Percentiles rank a stretch among this genome's conserved stretches.
phyloP scores from a whole-genome alignment of 169 alveolate genomes.

The Plasmodium falciparum region DNA sequence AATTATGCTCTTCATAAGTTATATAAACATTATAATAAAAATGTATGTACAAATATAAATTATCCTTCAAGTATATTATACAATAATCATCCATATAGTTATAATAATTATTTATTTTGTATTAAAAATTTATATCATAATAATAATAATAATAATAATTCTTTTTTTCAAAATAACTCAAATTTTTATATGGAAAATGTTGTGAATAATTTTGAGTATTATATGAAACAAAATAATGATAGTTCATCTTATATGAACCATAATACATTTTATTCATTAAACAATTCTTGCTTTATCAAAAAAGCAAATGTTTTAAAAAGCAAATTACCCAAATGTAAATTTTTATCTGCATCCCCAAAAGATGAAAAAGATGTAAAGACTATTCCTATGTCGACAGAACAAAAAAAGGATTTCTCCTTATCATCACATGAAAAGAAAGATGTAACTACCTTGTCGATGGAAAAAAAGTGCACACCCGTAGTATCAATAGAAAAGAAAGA shows the following conservation, averaged over 20 bases:
- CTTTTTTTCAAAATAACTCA: not conserved
- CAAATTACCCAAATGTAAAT: conserved; percentile 54
- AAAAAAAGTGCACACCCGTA: too few species aligned
- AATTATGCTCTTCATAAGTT: conserved; percentile 16
- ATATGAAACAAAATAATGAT: not conserved
- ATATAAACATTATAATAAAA: conserved; percentile 38
- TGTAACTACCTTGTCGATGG: too few species aligned
- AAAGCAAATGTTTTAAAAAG: conserved; percentile 34
- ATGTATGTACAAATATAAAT: not conserved
- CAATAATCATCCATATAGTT: not conserved
- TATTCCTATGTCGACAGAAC: conserved; percentile 1
- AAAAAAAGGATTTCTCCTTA: too few species aligned
- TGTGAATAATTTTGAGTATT: not conserved
- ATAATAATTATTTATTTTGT: too few species aligned
- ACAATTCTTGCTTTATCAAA: conserved; percentile 47
- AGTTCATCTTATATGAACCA: too few species aligned
- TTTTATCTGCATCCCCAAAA: conserved; percentile 17
- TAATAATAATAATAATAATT: not conserved
- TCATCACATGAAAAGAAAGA: too few species aligned
- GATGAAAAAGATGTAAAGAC: conserved; percentile 34
- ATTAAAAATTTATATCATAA: not conserved
- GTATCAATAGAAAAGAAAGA: too few species aligned
- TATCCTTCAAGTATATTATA: too few species aligned
- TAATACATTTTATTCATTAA: not conserved
- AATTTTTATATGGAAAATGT: not conserved